Conservation (phyloP, 139 green algal genomes). For the Klebsormidium nitens region DNA sequence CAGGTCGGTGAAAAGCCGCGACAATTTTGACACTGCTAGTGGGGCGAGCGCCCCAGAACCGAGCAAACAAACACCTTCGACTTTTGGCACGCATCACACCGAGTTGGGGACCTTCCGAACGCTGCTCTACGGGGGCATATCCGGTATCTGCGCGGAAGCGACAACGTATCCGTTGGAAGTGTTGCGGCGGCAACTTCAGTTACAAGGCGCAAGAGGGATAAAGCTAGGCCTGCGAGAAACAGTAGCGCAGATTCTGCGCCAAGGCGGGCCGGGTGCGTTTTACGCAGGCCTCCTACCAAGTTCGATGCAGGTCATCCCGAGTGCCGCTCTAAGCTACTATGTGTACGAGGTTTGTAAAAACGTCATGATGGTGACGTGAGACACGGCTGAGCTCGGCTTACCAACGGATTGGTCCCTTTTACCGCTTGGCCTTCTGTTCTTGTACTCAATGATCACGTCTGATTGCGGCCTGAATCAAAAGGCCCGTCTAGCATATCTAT, state of each 20-base stretch:
- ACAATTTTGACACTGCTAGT: too few species aligned
- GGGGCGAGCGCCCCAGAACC: too few species aligned
- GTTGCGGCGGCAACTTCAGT: conserved; percentile 66
- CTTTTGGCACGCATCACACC: not conserved
- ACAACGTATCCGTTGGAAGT: conserved; percentile 66
- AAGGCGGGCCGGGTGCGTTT: conserved; percentile 34
- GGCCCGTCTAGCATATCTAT: too few species aligned
- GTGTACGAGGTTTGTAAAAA: conserved; percentile 46
- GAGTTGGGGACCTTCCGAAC: conserved; percentile 37
- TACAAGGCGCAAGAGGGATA: conserved; percentile 24
- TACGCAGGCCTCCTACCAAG: conserved; percentile 47
- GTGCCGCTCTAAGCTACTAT: conserved; percentile 49
- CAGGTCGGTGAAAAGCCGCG: too few species aligned
- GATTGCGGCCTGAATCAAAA: too few species aligned
- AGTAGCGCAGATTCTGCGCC: conserved; percentile 16
- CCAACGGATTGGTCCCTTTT: too few species aligned
- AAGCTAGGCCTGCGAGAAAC: not conserved
- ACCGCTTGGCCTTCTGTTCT: too few species aligned
- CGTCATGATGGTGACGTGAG: too few species aligned
- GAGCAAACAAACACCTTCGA: too few species aligned
- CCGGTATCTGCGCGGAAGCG: conserved; percentile 53
- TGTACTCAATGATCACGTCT: too few species aligned
- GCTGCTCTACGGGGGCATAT: conserved; percentile 58
- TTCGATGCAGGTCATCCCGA: conserved; percentile 48
- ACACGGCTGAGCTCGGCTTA: too few species aligned